Evolutionary conservation across 73 alveolate genomes (phyloP).

Genomic region (Breviolum minutum): DNA sequence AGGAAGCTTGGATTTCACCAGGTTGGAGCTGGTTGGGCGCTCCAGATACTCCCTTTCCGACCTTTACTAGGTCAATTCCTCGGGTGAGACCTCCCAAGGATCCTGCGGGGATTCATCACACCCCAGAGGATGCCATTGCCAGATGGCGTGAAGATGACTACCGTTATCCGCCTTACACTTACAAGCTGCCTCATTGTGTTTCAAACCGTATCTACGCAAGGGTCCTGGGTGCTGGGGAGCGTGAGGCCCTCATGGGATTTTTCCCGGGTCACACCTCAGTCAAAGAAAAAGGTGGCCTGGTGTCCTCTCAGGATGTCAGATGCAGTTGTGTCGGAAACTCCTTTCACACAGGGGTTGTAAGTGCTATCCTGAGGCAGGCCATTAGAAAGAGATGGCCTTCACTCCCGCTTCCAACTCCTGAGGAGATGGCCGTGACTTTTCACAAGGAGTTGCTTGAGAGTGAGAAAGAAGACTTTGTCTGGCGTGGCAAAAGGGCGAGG

Average conservation of each 20-base stretch:
- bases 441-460: too few species aligned
- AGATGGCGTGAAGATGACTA: not conserved
- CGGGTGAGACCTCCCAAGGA: not conserved
- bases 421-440: too few species aligned
- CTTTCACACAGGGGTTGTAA: too few species aligned
- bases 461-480: too few species aligned
- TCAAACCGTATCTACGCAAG: not conserved
- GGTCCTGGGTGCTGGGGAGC: not conserved
- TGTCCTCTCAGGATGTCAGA: too few species aligned
- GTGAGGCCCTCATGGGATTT: conserved; percentile 20
- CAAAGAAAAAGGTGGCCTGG: too few species aligned
- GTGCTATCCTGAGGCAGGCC: too few species aligned
- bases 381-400: too few species aligned
- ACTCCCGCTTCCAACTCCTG: too few species aligned
- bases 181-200: not conserved
- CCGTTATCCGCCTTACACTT: conserved; percentile 10
- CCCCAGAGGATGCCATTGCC: not conserved
- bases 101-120: not conserved
- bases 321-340: too few species aligned
- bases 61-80: not conserved
- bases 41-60: not conserved
- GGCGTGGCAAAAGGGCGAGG: too few species aligned
- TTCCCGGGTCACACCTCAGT: not conserved
- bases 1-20: not conserved
- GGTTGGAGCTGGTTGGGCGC: not conserved